Conservation (phyloP, 139 green algal species). For the Spirogloea muscicola region DNA sequence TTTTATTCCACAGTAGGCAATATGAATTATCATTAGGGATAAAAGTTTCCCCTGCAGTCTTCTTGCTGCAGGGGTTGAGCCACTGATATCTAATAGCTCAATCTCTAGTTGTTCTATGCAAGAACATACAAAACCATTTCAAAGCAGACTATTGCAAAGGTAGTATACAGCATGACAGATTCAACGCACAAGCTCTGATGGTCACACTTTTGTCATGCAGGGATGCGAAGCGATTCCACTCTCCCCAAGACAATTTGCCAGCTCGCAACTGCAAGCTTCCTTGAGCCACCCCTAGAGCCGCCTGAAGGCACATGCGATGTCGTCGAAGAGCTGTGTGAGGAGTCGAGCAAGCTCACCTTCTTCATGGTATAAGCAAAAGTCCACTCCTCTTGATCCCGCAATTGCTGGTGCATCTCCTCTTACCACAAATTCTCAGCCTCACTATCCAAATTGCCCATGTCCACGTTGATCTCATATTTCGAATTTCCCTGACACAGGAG, state of each 20-base stretch:
- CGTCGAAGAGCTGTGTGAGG: too few relatives aligned
- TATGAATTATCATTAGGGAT: background rate
- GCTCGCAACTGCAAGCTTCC: background rate
- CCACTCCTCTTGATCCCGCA: background rate
- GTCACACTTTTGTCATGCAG: too few relatives aligned
- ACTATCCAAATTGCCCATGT: constrained; percentile 5
- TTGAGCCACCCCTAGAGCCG: too few relatives aligned
- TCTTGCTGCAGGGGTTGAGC: constrained; percentile 53
- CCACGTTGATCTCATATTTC: constrained; percentile 10
- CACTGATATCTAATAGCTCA: too few relatives aligned
- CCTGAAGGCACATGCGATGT: too few relatives aligned
- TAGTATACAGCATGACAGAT: too few relatives aligned
- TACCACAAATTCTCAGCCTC: constrained; percentile 4
- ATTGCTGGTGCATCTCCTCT: background rate
- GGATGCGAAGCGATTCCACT: background rate
- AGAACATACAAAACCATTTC: constrained; percentile 93
- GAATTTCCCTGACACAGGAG: constrained; percentile 3
- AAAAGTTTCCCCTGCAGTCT: background rate
- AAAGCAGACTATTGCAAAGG: too few relatives aligned
- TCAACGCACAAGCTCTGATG: too few relatives aligned
- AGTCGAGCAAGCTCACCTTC: too few relatives aligned
- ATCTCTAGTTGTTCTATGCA: constrained; percentile 67
- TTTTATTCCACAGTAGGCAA: constrained; percentile 46
- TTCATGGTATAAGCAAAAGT: too few relatives aligned
- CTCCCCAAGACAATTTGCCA: background rate